phyloP scores from a whole-genome alignment of 306 rosid genomes.

The Macrotyloma uniflorum region DNA sequence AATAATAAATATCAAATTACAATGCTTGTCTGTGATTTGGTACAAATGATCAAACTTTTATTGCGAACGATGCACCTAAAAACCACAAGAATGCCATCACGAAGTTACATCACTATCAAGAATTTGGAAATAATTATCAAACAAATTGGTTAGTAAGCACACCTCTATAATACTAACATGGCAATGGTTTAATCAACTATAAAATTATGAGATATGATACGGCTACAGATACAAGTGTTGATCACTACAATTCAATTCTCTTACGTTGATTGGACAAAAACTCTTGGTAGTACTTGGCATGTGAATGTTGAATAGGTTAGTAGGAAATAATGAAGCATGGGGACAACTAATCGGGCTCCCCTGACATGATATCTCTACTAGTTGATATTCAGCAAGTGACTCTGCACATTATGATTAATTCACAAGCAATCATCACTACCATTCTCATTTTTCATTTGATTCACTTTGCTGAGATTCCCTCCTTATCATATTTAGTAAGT shows the following conservation, averaged over 20 bases:
- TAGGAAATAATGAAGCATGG: slow-evolving; percentile 23
- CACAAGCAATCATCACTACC: slow-evolving; percentile 25
- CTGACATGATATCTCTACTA: slow-evolving; percentile 33
- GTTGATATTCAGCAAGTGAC: slow-evolving; percentile 31
- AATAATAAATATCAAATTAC: slow-evolving; percentile 29
- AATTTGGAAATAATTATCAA: slow-evolving; percentile 46
- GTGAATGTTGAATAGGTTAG: slow-evolving; percentile 46
- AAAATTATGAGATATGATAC: slow-evolving; percentile 35
- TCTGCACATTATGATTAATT: slow-evolving; percentile 34
- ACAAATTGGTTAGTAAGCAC: slow-evolving; percentile 57
- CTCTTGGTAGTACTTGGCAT: slow-evolving; percentile 28
- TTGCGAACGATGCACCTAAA: slow-evolving; percentile 16
- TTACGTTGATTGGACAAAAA: slow-evolving; percentile 33
- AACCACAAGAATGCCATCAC: slow-evolving; percentile 22
- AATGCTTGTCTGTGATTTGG: slow-evolving; percentile 15
- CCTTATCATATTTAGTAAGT: slow-evolving; percentile 78
- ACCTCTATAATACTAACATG: slow-evolving; percentile 40
- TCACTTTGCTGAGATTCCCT: slow-evolving; percentile 65
- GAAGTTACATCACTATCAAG: slow-evolving; percentile 43
- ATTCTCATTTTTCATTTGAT: slow-evolving; percentile 63
- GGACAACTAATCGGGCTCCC: slow-evolving; percentile 31
- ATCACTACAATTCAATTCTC: slow-evolving; percentile 22
- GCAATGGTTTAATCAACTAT: slow-evolving; percentile 36
- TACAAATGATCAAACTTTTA: slow-evolving; percentile 33
- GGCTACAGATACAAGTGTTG: slow-evolving; percentile 36